Evolutionary conservation across 139 green algal genomes (phyloP), one percentile per base, ranked within the genome.

Genomic region (Trebouxia sp.): DNA sequence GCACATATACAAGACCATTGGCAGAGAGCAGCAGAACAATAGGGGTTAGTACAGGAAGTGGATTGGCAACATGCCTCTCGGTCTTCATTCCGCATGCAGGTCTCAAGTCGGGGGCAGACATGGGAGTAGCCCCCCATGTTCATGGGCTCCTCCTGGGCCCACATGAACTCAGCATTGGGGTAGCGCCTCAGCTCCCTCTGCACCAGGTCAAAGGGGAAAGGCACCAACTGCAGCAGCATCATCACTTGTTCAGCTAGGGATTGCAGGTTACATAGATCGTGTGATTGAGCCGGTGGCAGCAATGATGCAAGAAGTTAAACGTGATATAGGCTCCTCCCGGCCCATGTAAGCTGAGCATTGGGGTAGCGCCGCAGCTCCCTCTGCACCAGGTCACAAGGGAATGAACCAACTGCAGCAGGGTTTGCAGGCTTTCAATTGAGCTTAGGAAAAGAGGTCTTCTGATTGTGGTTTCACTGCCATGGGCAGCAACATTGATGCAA

Each of bases 201-300:
- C 12, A 98, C 90, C 51, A 99, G 92, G 92, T 99, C 96, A 76
- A 94, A 99, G 79, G 96, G 96, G 92, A 99, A 99, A 65, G 96
- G 96, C 28, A 89, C 90, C 67, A 99, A 88, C 94, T 99, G 91
- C 69, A 66, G 38, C 28, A 62, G 22, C 30, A 39, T 24, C 50
- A 58, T 58, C 20, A 1, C 1, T 9, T 22, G 26, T 3, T 28
- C 3, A 58, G 2, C 20, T 58, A 17, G 26, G 48, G 50, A 17
- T 9, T 17, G 50, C 50, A 58, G n/a, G n/a, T n/a, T n/a, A n/a
- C n/a, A n/a, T n/a, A n/a, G n/a, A n/a, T n/a, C n/a, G n/a, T n/a
- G n/a, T n/a, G n/a, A n/a, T n/a, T n/a, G n/a, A n/a, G n/a, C n/a
- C n/a, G n/a, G n/a, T n/a, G n/a, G n/a, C n/a, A n/a, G 51, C 7